Evolutionary conservation across 2,329 filamentous ascomycete species (phyloP), one percentile per base, ranked within the genome.

Genomic region (Periconia sp.): DNA sequence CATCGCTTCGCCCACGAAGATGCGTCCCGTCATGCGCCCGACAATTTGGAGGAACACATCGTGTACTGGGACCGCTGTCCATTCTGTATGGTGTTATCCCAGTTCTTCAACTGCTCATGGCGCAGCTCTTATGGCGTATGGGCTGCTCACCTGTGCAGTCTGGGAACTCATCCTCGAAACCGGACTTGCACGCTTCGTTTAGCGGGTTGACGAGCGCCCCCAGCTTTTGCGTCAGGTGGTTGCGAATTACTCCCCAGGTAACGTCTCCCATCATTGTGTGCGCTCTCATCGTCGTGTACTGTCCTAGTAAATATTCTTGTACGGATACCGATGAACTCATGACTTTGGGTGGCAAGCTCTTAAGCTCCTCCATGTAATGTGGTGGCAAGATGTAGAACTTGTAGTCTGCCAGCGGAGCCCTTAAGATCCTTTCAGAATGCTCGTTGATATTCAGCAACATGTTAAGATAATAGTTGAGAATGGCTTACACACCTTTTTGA

Each of bases 361-460:
- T 50, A 18, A 63, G 36, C 30, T 61, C 58, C 15, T 56, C 54
- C 7, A 61, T 37, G 36, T 56, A 63, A 32, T 52, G 50, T 22
- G 53, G 52, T 8, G 59, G 46, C 15, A 63, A 40, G 7, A 62
- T 43, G n/a, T 57, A 32, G 10, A 61, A 37, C 17, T 58, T 56
- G 5, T 36, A 22, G 19, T 25, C 40, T n/a, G 18, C 21, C 11
- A 45, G 32, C 13, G 40, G 40, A 11, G 21, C 26, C 23, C 25
- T 29, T 16, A 43, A 23, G 25, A 37, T 36, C 12, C 34, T 22
- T 33, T 17, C 28, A 12, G 28, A 30, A 30, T 30, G 16, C 28
- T 30, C n/a, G 7, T 30, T 7, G 12, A 30, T n/a, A 15, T 11
- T 16, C 29, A 16, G 18, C 9, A 32, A n/a, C 6, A 11, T 40